Evolutionary conservation across 1,284 basidiomycete genomes (phyloP), one percentile per base, ranked within the genome.

Genomic region (Grifola frondosa): DNA sequence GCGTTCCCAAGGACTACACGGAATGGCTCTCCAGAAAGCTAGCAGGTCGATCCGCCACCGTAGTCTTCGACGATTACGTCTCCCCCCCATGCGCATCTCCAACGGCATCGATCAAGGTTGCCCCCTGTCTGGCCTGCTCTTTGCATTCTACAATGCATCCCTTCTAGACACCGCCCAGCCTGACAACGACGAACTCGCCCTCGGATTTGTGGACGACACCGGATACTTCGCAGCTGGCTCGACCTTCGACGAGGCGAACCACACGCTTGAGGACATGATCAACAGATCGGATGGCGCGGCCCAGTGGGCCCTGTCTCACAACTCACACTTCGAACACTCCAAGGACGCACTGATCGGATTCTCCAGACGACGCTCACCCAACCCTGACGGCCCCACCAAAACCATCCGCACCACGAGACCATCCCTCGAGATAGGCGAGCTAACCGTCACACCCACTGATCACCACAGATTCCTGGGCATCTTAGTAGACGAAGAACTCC

Each of bases 1-100:
- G 65, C 2, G 40, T 67, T 0, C 66, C 66, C 2, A 37, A 45
- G 12, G 46, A 52, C 28, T 40, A 58, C 13, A 46, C 54, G 0
- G 20, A 44, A 1, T 66, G 56, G 52, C 40, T 66, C 6, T 26
- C 19, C 5, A 20, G 42, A 3, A 42, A 44, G 15, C 47, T 49
- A 5, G 10, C 13, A n/a, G 42, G 42, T 19, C 36, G 42, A 0
- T 15, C 22, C 6, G 45, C 47, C 1, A 39, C 44, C 34, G 26
- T 49, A 16, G 37, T 42, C 21, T 44, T 49, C 11, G 47, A 49
- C 22, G 47, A 49, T 31, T 49, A 35, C 29, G 36, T 31, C 4
- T 49, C 47, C 39, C 0, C 21, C 45, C 3, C 19, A 19, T 4
- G 42, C 42, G 0, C 21, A 25, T n/a, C n/a, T n/a, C n/a, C 39